Percentiles rank a stretch among this genome's conserved stretches.
phyloP scores from a whole-genome alignment of 805 yeast species.

The Grigorovia humatica region DNA sequence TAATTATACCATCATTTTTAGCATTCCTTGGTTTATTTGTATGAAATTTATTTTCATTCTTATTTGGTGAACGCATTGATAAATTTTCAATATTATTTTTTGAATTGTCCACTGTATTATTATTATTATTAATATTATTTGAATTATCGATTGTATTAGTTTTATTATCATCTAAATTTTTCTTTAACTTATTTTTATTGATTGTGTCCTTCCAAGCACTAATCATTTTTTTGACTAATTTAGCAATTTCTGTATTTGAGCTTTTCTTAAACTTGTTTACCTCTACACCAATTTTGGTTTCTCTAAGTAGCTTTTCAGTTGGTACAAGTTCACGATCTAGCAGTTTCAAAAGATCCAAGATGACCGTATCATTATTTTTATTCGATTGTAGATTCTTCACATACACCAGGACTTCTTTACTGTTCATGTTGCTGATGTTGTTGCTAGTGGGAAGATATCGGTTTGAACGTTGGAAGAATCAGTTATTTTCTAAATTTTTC shows the following conservation, averaged over 20 bases:
- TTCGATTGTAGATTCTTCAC: constrained; percentile 69
- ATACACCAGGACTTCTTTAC: constrained; percentile 60
- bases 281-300: constrained; percentile 94
- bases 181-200: constrained; percentile 42
- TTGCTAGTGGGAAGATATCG: background rate
- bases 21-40: constrained; percentile 61
- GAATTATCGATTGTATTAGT: constrained; percentile 5
- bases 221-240: constrained; percentile 72
- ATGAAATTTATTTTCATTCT: constrained; percentile 33
- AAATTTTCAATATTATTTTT: background rate
- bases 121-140: constrained; percentile 9
- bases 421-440: constrained; percentile 38
- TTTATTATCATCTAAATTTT: background rate
- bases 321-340: constrained; percentile 67
- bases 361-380: constrained; percentile 44
- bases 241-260: constrained; percentile 52
- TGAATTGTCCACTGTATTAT: background rate
- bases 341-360: constrained; percentile 53
- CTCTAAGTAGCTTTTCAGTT: constrained; percentile 71
- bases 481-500: too few relatives aligned
- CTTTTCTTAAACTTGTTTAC: constrained; percentile 79
- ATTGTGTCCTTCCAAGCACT: constrained; percentile 86
- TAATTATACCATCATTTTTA: constrained; percentile 67
- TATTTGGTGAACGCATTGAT: constrained; percentile 6
- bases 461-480: too few relatives aligned